Evolutionary conservation across 2,329 filamentous ascomycete species (phyloP).

Genomic region (Cercospora brassicicola): DNA sequence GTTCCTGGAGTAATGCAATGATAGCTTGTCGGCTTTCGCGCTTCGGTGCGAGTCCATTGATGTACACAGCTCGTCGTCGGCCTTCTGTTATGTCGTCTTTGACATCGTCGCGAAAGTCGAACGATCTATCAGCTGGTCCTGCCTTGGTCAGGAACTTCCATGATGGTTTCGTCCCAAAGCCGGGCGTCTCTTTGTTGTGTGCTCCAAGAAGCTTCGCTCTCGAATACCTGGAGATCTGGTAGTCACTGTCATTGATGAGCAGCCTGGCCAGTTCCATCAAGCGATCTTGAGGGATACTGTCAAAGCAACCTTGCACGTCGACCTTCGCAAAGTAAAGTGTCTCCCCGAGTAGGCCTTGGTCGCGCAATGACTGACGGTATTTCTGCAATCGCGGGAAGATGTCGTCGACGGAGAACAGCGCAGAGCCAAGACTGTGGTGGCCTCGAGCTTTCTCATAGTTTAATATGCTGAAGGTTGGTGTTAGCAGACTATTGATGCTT

Average conservation of each 20-base stretch:
- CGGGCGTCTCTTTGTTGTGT: conserved; percentile 38
- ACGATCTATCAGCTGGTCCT: conserved; percentile 30
- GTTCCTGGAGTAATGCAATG: conserved; percentile 69
- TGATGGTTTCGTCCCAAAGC: conserved; percentile 38
- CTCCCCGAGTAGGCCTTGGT: conserved; percentile 38
- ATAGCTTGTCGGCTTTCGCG: conserved; percentile 60
- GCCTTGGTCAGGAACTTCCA: conserved; percentile 48
- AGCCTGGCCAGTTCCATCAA: conserved; percentile 66
- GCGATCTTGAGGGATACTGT: conserved; percentile 83
- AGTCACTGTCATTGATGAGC: conserved; percentile 60
- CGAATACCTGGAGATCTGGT: conserved; percentile 71
- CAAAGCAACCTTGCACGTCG: conserved; percentile 89
- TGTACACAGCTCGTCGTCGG: conserved; percentile 70
- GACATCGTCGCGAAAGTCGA: conserved; percentile 37
- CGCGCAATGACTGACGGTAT: conserved; percentile 60
- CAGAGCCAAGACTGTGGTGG: conserved; percentile 68
- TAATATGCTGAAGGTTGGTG: conserved; percentile 73
- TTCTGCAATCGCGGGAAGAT: conserved; percentile 70
- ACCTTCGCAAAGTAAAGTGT: conserved; percentile 85
- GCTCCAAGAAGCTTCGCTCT: conserved; percentile 61
- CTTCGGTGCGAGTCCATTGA: conserved; percentile 65
- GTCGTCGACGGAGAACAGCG: conserved; percentile 78
- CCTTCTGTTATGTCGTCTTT: conserved; percentile 29
- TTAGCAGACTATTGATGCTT: conserved; percentile 70
- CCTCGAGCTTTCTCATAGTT: conserved; percentile 66